Evolutionary conservation across 495 filamentous ascomycete genomes (phyloP).

Genomic region (Lindgomyces ingoldianus): DNA sequence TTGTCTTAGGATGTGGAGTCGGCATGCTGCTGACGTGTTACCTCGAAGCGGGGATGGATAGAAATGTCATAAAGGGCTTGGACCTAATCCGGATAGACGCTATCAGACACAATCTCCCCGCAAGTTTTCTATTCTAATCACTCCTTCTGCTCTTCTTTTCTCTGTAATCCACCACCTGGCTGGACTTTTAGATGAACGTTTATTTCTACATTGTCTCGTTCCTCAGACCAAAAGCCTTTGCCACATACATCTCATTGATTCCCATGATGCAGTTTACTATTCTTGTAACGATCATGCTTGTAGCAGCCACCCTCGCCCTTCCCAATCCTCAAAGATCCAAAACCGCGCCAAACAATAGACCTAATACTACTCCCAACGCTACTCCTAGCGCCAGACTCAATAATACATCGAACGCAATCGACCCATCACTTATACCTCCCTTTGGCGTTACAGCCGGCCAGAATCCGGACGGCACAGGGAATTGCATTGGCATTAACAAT

Average conservation of each 20-base stretch:
- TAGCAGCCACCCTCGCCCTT: not conserved
- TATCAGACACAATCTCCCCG: not conserved
- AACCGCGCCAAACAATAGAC: not conserved
- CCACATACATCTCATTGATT: not conserved
- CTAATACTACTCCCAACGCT: not conserved
- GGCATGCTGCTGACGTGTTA: not conserved
- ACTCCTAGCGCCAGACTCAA: not conserved
- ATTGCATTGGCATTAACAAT: conserved; percentile 7
- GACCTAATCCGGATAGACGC: not conserved
- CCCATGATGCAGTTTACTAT: not conserved
- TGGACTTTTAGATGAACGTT: not conserved
- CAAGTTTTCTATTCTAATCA: not conserved
- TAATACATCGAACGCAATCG: not conserved
- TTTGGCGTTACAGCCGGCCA: conserved; percentile 12
- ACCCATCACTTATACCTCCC: conserved; percentile 4
- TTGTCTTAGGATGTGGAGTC: not conserved
- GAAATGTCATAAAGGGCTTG: not conserved
- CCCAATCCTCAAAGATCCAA: not conserved
- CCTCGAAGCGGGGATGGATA: not conserved
- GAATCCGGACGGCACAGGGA: conserved; percentile 15
- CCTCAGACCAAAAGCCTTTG: not conserved
- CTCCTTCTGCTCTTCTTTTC: not conserved
- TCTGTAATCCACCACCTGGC: not conserved
- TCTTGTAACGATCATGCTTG: not conserved
- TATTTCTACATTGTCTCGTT: not conserved